Base-by-base conservation (phyloP, 2,329 filamentous ascomycete genomes). In the Bipolaris bicolor region DNA sequence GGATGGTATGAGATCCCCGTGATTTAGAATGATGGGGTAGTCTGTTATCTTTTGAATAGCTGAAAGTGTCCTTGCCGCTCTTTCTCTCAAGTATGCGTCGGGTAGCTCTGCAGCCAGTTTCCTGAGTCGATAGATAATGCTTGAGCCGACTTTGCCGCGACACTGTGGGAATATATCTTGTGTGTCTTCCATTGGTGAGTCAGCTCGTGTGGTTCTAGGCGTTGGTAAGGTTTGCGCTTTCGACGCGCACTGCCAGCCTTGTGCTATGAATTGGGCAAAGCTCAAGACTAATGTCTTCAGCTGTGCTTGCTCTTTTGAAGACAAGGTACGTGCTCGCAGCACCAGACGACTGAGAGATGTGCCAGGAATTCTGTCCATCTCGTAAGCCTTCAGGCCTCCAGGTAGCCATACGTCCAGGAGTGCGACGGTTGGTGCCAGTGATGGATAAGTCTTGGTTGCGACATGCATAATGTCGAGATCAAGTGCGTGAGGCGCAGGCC, bases 1-100 rank as follows among this genome's bases (percentile, higher is more conserved):
- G 2, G 78, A 78, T 0, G 84, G 78, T 0, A 86, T 74, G 5
- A 88, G 72, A 63, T 89, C 87, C 0, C 86, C 86, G 52, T 89
- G 86, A 5, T 81, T 87, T 10, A 89, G 69, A 3, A 82, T 80
- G 75, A 85, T 83, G 0, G 85, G 84, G 3, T 86, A 72, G 5
- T 65, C 29, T 0, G 47, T 29, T 77, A 86, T 43, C 81, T 89
- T 52, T 77, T 87, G 50, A 1, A 74, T 7, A 0, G 34, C 29
- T 0, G 45, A 5, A 29, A 74, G 41, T 6, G 56, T 59, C 7
- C 37, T 7, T 22, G 26, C 26, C 7, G 74, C 73, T 52, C 48
- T 58, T 15, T 20, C 7, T 31, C 70, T 56, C 0, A 76, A 52
- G n/a, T 18, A 26, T 1, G 43, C 5, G 24, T 67, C 60, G 0